Evolutionary conservation across 148 eudicot genomes (phyloP), one percentile per base, ranked within the genome.

Genomic region (Rhododendron kiyosumense): DNA sequence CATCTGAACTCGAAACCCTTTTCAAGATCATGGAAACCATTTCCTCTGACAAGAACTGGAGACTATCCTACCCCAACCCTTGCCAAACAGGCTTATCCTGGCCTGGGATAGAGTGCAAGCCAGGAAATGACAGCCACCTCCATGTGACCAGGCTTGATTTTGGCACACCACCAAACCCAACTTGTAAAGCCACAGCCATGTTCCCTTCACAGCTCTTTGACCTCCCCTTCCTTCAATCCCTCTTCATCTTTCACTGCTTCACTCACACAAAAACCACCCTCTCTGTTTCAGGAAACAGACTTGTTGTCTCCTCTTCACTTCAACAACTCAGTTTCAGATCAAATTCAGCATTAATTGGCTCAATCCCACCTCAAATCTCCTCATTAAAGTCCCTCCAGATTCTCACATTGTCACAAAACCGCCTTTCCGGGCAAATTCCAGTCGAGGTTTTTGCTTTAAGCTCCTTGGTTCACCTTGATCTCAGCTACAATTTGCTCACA

Each of bases 21-120:
- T 91, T 89, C 94, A 91, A 81, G 78, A 86, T 95, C 89, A 93
- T 95, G 95, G 95, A 93, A 32, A 86, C 87, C 36, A 88, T 94
- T 65, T 94, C 98, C 74, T 88, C 92, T 85, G 96, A 95, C 41
- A 86, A 86, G 57, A 84, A 85, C 85, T 94, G 95, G 96, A 89
- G 92, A 86, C 4, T 78, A 65, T 85, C 92, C 11, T 85, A 94
- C 85, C 96, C 96, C 32, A 90, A 93, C 90, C 96, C 96, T 24
- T 95, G 98, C 57, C 83, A 85, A 2, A 92, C 93, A 17, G 93
- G 91, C 86, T 87, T 92, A 52, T 86, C 94, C 30, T 95, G 96
- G 96, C 89, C 88, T 8, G 98, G 98, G n/a, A 88, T 95, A 48
- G 96, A 94, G 89, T 95, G 98, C 88, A 95, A 91, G 87, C 63